Conservation (phyloP, 495 filamentous ascomycete species). For the Sphaerosporella brunnea region DNA sequence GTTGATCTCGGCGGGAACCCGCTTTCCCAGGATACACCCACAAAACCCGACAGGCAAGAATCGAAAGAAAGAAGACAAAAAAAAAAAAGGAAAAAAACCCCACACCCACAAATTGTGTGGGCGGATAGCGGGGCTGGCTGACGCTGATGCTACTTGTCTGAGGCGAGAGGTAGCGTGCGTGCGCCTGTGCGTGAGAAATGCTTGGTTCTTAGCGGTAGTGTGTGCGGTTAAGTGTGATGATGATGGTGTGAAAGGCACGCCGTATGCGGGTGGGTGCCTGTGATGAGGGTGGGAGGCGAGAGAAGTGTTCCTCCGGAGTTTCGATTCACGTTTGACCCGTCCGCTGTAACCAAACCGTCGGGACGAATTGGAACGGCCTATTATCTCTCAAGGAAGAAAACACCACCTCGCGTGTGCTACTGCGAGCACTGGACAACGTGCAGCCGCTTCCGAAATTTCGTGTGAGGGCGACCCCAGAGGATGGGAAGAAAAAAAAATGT, state of each 20-base stretch:
- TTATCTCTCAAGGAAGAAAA: not conserved
- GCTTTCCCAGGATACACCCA: not conserved
- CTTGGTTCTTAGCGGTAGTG: slow-evolving; percentile 1
- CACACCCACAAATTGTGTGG: too few species aligned
- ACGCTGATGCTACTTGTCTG: too few species aligned
- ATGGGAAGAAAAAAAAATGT: not conserved
- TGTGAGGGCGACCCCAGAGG: not conserved
- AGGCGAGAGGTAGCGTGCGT: slow-evolving; percentile 15
- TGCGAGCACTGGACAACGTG: not conserved
- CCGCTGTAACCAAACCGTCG: not conserved
- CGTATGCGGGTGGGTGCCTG: not conserved
- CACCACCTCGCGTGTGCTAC: not conserved
- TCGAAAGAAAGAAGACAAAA: slow-evolving; percentile 5
- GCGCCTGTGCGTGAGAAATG: not conserved
- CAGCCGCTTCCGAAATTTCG: not conserved
- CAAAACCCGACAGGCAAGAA: not conserved
- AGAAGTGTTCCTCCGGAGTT: not conserved
- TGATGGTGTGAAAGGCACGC: not conserved
- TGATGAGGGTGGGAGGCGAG: not conserved
- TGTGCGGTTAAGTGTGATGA: not conserved
- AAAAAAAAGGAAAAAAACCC: not conserved
- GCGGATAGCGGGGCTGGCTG: too few species aligned
- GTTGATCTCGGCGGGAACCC: not conserved
- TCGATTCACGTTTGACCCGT: not conserved
- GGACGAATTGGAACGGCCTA: not conserved